Evolutionary conservation across 1,139 yeast species (phyloP).

Genomic region (Pichia sp.): DNA sequence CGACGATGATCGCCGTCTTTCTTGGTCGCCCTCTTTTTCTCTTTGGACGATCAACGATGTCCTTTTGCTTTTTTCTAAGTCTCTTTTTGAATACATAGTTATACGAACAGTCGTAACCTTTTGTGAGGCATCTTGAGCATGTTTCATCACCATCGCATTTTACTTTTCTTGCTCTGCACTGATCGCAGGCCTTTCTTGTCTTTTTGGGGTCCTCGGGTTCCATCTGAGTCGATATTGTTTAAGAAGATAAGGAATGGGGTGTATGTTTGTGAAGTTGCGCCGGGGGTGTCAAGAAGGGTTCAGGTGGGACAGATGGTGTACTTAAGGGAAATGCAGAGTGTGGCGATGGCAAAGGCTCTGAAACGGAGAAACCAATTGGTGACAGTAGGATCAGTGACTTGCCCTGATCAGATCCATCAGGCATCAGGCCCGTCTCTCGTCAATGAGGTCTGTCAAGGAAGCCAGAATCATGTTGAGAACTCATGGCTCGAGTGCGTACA

Average conservation of each 20-base stretch:
- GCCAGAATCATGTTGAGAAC: no score
- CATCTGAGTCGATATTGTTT: constrained; percentile 2
- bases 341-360: no score
- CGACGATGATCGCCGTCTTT: not conserved
- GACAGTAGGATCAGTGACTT: no score
- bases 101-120: constrained; percentile 39
- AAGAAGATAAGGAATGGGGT: not conserved
- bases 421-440: no score
- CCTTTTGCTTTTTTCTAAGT: constrained; percentile 1
- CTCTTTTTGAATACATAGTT: constrained; percentile 32
- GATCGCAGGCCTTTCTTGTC: constrained; percentile 51
- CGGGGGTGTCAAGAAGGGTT: no score
- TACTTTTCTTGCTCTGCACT: constrained; percentile 20
- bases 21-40: constrained; percentile 16
- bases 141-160: constrained; percentile 21
- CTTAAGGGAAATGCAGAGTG: no score
- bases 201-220: constrained; percentile 35
- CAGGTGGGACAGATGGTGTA: no score
- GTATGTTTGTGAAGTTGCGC: no score
- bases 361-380: no score
- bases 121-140: constrained; percentile 28
- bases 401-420: no score
- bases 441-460: no score
- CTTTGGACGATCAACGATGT: constrained; percentile 4
- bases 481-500: no score